A percentile compares a stretch with the other conserved stretches of the same genome.
These are phyloP conservation scores for Fusarium bactridioides DNA, from an alignment of 2,329 filamentous ascomycete species.

Conservation along the genomic window DNA sequence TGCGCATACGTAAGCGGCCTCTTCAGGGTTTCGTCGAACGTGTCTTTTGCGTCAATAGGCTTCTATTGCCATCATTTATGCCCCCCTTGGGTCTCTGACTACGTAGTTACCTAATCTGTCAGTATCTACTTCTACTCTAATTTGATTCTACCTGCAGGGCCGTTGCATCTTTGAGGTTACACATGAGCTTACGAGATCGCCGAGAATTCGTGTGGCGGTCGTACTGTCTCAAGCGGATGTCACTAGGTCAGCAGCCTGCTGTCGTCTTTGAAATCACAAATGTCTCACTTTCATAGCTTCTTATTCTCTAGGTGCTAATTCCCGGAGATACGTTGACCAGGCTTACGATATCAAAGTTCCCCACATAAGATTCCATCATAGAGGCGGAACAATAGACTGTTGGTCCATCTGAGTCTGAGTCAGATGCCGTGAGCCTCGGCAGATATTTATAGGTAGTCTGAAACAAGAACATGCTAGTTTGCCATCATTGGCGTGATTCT, in stretches of 20 bases:
- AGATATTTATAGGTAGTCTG: not conserved
- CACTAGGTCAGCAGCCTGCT: not conserved
- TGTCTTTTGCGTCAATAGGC: not conserved
- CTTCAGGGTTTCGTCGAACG: not conserved
- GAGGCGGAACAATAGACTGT: not conserved
- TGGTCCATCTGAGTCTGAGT: not conserved
- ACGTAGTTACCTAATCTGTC: not conserved
- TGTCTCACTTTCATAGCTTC: not conserved
- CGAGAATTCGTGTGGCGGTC: too few species aligned
- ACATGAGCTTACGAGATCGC: not conserved
- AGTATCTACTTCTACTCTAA: too few species aligned
- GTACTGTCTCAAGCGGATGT: too few species aligned
- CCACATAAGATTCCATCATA: not conserved
- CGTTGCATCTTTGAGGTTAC: not conserved
- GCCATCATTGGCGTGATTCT: too few species aligned
- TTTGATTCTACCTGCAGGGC: not conserved
- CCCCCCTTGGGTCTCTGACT: not conserved
- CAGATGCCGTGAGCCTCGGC: not conserved
- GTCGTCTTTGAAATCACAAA: not conserved
- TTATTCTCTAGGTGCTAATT: not conserved
- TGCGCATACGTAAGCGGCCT: not conserved
- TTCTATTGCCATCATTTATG: not conserved
- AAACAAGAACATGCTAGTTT: not conserved
- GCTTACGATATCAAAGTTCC: not conserved
- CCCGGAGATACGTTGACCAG: not conserved